Base-by-base conservation (phyloP, 2,329 filamentous ascomycete species). In the Talaromyces islandicus region DNA sequence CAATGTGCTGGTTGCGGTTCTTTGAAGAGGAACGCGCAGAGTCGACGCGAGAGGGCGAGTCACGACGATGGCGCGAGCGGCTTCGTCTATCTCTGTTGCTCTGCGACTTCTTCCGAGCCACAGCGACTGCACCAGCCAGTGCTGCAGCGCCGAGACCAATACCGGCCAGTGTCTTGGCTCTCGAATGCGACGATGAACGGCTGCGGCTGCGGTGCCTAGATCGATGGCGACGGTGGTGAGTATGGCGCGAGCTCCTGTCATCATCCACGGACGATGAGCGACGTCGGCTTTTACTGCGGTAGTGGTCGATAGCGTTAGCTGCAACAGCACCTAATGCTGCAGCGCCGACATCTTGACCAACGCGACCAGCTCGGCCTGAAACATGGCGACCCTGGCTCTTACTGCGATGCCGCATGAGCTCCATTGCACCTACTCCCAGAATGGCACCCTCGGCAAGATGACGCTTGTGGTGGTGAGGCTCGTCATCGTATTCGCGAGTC, bases 381-480 rank as follows among this genome's bases (percentile, higher is more conserved):
- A 79, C 75, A 9, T 81, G 79, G 54, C 83, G 79, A 29, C 84
- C 85, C 66, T 85, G 76, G 51, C 77, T 78, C 73, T 83, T 85
- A 54, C 80, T 78, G 63, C 83, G 84, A 64, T 82, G 82, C 56
- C 85, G 79, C 19, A 87, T 65, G 38, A 88, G 73, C 64, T 86
- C 83, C 41, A 84, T 84, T 46, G 84, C 85, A 63, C 83, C 85
- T 51, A 84, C 75, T 52, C 85, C 85, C 48, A 82, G 83, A 57
- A 86, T 71, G 27, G 83, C 83, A 10, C 60, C 85, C 66, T 85
- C 85, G n/a, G 84, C 85, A 51, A 88, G 71, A 67, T 87, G 83
- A 32, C 83, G 82, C 56, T 73, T 73, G 64, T 81, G 81, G 63
- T 84, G 79, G 50, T 75, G 71, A 19, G 79, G 78, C 57, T 79